Evolutionary conservation across 495 filamentous ascomycete species (phyloP).

Genomic region (Xylaria acuta): DNA sequence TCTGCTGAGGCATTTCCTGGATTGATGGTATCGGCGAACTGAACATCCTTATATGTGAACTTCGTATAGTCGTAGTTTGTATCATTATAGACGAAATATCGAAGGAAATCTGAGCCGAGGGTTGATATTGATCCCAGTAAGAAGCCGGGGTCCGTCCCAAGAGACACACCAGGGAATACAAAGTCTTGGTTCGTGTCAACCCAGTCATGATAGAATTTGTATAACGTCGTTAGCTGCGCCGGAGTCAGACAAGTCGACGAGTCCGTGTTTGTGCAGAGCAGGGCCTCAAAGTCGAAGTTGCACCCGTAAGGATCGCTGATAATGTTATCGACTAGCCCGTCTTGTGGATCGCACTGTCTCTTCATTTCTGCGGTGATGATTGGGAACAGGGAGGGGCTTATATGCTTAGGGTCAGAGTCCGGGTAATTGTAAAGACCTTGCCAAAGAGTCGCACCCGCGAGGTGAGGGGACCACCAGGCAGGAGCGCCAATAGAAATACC

Average conservation of each 20-base stretch:
- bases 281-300: constrained; percentile 56
- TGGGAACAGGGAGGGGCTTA: constrained; percentile 57
- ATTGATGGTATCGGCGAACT: constrained; percentile 43
- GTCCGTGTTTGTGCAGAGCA: constrained; percentile 57
- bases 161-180: constrained; percentile 33
- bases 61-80: constrained; percentile 46
- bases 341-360: constrained; percentile 68
- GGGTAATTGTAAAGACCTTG: constrained; percentile 48
- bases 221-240: constrained; percentile 60
- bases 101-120: constrained; percentile 47
- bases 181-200: constrained; percentile 40
- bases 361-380: constrained; percentile 64
- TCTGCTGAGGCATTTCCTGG: constrained; percentile 47
- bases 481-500: constrained; percentile 59
- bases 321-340: constrained; percentile 68
- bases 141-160: constrained; percentile 32
- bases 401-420: constrained; percentile 52
- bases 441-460: constrained; percentile 52
- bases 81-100: constrained; percentile 52
- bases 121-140: constrained; percentile 20
- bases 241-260: constrained; percentile 59
- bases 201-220: constrained; percentile 61
- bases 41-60: constrained; percentile 42
- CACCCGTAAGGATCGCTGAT: constrained; percentile 67
- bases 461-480: constrained; percentile 48